phyloP scores from a whole-genome alignment of 305 asterid genomes.

The Lippia alba region DNA sequence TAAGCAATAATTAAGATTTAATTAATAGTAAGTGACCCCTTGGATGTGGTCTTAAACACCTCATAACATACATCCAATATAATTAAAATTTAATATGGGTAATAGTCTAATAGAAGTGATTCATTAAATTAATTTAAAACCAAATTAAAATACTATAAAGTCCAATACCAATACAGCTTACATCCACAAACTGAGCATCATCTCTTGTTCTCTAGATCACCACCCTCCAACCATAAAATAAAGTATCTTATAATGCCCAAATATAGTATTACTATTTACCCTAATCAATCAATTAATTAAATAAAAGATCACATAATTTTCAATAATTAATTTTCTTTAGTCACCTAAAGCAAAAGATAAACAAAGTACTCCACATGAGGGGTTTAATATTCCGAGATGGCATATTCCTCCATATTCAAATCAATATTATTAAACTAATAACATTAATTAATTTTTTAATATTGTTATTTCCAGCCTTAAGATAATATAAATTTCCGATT shows the following conservation, averaged over 20 bases:
- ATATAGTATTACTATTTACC: conserved; percentile 15
- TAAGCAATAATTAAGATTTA: conserved; percentile 4
- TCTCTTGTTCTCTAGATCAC: conserved; percentile 41
- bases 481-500: conserved; percentile 32
- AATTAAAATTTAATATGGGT: conserved; percentile 26
- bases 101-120: conserved; percentile 17
- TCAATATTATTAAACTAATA: background rate
- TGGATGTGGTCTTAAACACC: conserved; percentile 11
- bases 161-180: conserved; percentile 35
- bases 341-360: conserved; percentile 42
- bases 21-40: conserved; percentile 21
- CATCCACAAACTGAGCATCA: conserved; percentile 54
- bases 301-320: conserved; percentile 33
- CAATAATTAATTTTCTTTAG: conserved; percentile 32
- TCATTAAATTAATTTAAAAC: conserved; percentile 16
- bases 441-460: no score
- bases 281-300: conserved; percentile 23
- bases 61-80: conserved; percentile 11
- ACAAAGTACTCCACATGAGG: conserved; percentile 32
- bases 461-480: conserved; percentile 12
- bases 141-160: conserved; percentile 25
- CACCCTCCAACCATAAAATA: background rate
- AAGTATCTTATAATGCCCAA: background rate
- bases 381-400: conserved; percentile 36
- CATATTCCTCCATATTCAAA: conserved; percentile 50